Evolutionary conservation across 1,284 basidiomycete genomes (phyloP), one percentile per base, ranked within the genome.

Genomic region (Heimioporus retisporus): DNA sequence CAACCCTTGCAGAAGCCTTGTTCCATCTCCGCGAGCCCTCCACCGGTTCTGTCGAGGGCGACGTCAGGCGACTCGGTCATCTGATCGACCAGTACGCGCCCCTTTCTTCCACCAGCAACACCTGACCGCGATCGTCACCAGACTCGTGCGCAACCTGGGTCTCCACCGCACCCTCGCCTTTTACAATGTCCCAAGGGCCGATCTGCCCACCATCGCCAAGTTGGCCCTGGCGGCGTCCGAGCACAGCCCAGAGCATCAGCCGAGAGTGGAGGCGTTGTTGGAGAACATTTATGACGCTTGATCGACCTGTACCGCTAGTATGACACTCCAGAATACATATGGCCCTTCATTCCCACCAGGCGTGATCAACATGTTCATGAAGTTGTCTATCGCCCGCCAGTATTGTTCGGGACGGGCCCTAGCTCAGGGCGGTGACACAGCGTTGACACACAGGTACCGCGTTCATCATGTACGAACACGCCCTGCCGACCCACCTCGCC

Each of bases 21-120:
- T 87, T 86, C 72, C 85, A 91, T 73, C 79, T 92, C 31, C 81
- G 81, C 40, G 80, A 88, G 68, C 83, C 88, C 4, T 83, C 85
- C n/a, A 89, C 88, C 0, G 90, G 89, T 44, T 84, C 86, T 0
- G 65, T 87, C 19, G 88, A 90, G 7, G 86, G 84, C 42, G 91
- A 93, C 71, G 81, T 90, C 48, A 80, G 74, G 54, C 82, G 80
- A 65, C 79, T 93, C 28, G 85, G 90, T 4, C 76, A 73, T 10
- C 79, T 85, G 61, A 90, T 94, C 63, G 80, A 85, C 25, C 77
- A 81, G 90, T 91, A 72, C 62, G 87, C 40, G 14, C 4, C 31
- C 31, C 31, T 35, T 35, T 8, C 31, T 61, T 62, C 18, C 40
- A 51, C 25, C 16, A 35, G 31, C 31, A 35, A 35, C 31, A 8